Evolutionary conservation across 768 basidiomycete genomes (phyloP), one percentile per base, ranked within the genome.

Genomic region (Hygrocybe coccinea): DNA sequence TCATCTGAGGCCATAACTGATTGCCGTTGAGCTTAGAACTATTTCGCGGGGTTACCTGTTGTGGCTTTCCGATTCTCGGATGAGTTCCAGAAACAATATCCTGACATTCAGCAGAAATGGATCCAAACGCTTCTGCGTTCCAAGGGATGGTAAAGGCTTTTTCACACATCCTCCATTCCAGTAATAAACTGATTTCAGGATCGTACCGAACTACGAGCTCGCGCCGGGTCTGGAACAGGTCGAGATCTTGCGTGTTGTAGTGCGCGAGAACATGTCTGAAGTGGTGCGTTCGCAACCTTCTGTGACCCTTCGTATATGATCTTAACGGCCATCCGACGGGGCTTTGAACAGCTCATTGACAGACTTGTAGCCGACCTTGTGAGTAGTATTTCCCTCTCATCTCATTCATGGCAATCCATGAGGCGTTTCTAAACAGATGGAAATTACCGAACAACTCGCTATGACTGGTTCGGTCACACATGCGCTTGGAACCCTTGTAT

Each of bases 351-450:
- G 79, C 74, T 87, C 50, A 59, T 85, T 43, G 84, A 86, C 59
- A 77, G 82, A 53, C 77, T 93, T 21, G 69, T 92, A 19, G 69
- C 70, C 2, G 90, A 93, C 57, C 73, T 92, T 45, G 85, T 88
- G 62, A 69, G 84, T 72, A 22, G 6, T 45, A 33, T n/a, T 43
- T 55, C 39, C n/a, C n/a, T 29, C 29, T 8, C 29, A 8, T 29
- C 29, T 29, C 29, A 29, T 8, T 29, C 29, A 8, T 60, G 41
- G 46, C 22, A 37, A 43, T 48, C 12, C 45, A 53, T 58, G 35
- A 67, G 34, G 0, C 8, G 24, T 24, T 44, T 19, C 14, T 41
- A 17, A 22, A 44, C 58, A 88, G 79, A 71, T 91, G 25, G 81
- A 85, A 62, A 68, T 89, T 25, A 87, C 86, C 0, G 81, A 88